These are phyloP conservation scores for Arthrocladium fulminans DNA, from an alignment of 2,329 filamentous ascomycete species.

Conservation along the genomic window DNA sequence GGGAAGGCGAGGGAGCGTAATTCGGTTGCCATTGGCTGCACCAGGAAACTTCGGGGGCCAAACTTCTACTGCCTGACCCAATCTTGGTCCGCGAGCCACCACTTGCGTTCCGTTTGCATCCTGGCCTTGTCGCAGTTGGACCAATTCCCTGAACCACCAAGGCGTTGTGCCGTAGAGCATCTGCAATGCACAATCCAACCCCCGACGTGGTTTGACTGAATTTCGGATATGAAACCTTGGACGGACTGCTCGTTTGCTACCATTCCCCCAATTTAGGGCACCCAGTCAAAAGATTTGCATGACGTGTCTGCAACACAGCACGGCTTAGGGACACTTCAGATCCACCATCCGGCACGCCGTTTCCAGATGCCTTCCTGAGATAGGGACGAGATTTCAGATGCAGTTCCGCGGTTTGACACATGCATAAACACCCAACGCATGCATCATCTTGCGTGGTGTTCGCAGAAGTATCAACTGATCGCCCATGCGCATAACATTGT, in stretches of 20 bases:
- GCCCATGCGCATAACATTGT: not conserved
- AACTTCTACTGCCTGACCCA: not conserved
- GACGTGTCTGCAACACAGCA: no score
- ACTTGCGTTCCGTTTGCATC: not conserved
- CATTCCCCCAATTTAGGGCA: no score
- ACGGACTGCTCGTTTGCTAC: no score
- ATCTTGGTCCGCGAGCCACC: not conserved
- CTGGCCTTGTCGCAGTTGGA: no score
- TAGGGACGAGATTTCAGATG: not conserved
- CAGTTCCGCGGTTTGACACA: not conserved
- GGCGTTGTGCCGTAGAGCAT: no score
- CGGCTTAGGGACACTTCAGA: no score
- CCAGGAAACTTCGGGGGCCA: not conserved
- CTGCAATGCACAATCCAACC: no score
- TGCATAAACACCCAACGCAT: not conserved
- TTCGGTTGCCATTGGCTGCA: not conserved
- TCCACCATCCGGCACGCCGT: not conserved
- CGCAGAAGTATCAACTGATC: not conserved
- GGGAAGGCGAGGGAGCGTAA: not conserved
- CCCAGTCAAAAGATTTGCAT: no score
- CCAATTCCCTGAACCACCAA: no score
- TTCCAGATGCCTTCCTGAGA: not conserved
- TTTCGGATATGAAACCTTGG: no score
- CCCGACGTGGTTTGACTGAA: no score
- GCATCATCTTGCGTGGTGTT: not conserved